These are phyloP conservation scores for Phanerodontia chrysosporium DNA, from an alignment of 768 basidiomycete genomes.

Conservation along the genomic window DNA sequence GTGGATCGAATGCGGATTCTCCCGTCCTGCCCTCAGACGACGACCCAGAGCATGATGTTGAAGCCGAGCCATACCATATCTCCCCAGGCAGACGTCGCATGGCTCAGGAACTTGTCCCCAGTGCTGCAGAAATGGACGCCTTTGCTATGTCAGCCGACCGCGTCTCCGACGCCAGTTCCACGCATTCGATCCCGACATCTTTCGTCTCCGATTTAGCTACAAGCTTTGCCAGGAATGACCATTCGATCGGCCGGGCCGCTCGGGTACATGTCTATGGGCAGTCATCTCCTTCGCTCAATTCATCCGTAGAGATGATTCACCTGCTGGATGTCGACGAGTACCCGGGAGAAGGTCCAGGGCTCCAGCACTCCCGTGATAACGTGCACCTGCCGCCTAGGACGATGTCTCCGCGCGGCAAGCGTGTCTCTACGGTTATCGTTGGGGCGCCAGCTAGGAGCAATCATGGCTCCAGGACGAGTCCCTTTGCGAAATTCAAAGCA, in stretches of 20 bases:
- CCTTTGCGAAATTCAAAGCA: background rate
- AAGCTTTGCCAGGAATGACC: background rate
- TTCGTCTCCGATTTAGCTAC: slow-evolving; percentile 8
- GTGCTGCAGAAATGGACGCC: slow-evolving; percentile 20
- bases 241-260: background rate
- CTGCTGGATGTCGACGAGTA: background rate
- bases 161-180: slow-evolving; percentile 11
- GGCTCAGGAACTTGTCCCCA: background rate
- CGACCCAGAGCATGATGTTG: too few relatives aligned
- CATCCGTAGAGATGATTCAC: background rate
- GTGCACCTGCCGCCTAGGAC: background rate
- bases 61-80: too few relatives aligned
- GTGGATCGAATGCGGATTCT: slow-evolving; percentile 16
- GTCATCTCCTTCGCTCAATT: slow-evolving; percentile 7
- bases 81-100: background rate
- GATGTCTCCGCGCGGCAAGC: background rate
- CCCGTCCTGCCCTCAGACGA: slow-evolving; percentile 19
- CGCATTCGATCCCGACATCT: slow-evolving; percentile 19
- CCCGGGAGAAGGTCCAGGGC: background rate
- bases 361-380: background rate
- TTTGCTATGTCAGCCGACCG: slow-evolving; percentile 19
- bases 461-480: background rate
- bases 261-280: background rate
- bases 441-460: background rate
- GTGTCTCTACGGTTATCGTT: background rate